Percentiles rank a stretch among this genome's conserved stretches.
Evolutionary conservation across 2,329 filamentous ascomycete genomes (phyloP).

Genomic region (Beauveria varroae): DNA sequence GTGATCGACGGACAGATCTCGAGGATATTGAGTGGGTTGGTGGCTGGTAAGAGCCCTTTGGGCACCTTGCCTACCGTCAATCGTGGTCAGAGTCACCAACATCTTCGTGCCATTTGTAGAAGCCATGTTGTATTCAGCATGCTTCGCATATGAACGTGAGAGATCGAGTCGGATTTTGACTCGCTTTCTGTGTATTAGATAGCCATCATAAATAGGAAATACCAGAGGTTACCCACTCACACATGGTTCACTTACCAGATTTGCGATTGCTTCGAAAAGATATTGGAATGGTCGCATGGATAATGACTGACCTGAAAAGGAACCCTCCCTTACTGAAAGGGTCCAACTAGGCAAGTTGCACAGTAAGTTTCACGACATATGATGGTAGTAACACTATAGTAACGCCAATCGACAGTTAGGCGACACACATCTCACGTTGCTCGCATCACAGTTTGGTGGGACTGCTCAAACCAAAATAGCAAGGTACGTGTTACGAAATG

Average conservation of each 20-base stretch:
- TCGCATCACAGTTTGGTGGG: background rate
- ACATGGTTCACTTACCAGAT: conserved; percentile 5
- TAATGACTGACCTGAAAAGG: background rate
- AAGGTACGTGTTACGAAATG: background rate
- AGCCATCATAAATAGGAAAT: conserved; percentile 35
- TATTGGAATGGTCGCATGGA: background rate
- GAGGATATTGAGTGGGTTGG: conserved; percentile 91
- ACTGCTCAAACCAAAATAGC: background rate
- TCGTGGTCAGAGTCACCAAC: conserved; percentile 48
- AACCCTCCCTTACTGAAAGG: background rate
- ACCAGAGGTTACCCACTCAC: conserved; percentile 62
- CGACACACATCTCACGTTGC: background rate
- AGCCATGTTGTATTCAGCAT: conserved; percentile 7
- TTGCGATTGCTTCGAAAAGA: background rate
- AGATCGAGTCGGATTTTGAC: conserved; percentile 35
- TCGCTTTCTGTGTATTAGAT: conserved; percentile 56
- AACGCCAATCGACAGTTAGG: background rate
- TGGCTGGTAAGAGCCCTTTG: conserved; percentile 61
- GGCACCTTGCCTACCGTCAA: conserved; percentile 35
- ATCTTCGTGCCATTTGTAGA: conserved; percentile 14
- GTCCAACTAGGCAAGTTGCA: background rate
- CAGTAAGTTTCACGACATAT: background rate
- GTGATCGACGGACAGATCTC: conserved; percentile 58
- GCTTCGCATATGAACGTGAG: background rate
- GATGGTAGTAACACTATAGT: background rate